Percentiles rank a stretch among this genome's conserved stretches.
Evolutionary conservation across 1,139 yeast species (phyloP).

Genomic region (Pichia sp.): DNA sequence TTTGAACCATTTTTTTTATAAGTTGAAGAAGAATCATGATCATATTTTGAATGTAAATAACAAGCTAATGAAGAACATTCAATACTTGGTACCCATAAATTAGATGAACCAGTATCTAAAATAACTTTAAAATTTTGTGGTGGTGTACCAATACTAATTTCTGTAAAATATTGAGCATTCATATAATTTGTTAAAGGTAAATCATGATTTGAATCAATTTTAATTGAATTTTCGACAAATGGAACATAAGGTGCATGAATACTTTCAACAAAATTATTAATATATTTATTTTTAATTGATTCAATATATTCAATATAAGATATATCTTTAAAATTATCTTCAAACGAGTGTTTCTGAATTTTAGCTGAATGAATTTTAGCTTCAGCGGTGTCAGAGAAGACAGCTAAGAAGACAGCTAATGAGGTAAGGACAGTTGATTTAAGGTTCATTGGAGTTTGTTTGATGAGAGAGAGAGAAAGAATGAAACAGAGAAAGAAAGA

Average conservation of each 20-base stretch:
- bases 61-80: constrained; percentile 94
- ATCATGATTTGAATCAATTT: constrained; percentile 38
- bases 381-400: constrained; percentile 36
- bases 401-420: constrained; percentile 40
- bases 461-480: background rate
- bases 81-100: constrained; percentile 89
- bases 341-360: constrained; percentile 55
- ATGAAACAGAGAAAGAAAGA: background rate
- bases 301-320: constrained; percentile 57
- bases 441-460: constrained; percentile 29
- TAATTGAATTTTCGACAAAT: constrained; percentile 29
- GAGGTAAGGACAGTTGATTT: constrained; percentile 34
- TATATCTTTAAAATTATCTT: constrained; percentile 53
- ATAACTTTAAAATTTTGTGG: constrained; percentile 85
- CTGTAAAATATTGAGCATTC: constrained; percentile 93
- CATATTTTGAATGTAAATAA: constrained; percentile 84
- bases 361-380: constrained; percentile 60
- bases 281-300: constrained; percentile 69
- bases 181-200: constrained; percentile 85
- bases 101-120: constrained; percentile 92
- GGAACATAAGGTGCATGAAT: constrained; percentile 35
- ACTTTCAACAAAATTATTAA: constrained; percentile 21
- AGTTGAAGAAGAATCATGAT: constrained; percentile 68
- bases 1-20: constrained; percentile 81
- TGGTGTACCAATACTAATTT: constrained; percentile 85